phyloP scores from a whole-genome alignment of 306 rosid species.

The Neltuma alba region DNA sequence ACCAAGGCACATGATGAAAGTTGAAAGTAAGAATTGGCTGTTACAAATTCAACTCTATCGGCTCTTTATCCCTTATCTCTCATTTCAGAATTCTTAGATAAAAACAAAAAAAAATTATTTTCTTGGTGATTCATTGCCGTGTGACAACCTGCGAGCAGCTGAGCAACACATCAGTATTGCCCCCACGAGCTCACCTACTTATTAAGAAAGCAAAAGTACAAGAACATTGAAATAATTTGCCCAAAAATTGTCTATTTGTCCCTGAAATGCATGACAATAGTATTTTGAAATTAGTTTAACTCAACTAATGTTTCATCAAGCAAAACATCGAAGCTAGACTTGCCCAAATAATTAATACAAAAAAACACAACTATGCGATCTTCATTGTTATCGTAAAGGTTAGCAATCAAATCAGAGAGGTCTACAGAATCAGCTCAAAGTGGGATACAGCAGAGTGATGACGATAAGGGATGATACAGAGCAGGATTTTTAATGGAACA shows the following conservation, averaged over 20 bases:
- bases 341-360: no score
- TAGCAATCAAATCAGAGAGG: not conserved
- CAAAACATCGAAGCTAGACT: not conserved
- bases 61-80: not conserved
- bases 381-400: not conserved
- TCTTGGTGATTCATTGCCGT: not conserved
- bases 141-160: slow-evolving; percentile 12
- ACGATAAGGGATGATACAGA: not conserved
- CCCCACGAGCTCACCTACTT: not conserved
- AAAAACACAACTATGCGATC: not conserved
- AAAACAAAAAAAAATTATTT: not conserved
- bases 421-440: not conserved
- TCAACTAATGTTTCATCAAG: not conserved
- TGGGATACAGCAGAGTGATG: slow-evolving; percentile 1
- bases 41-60: not conserved
- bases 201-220: not conserved
- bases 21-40: not conserved
- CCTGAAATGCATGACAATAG: not conserved
- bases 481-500: not conserved
- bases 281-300: not conserved
- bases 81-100: not conserved
- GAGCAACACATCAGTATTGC: not conserved
- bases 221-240: not conserved
- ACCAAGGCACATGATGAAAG: not conserved
- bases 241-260: not conserved